phyloP scores from a whole-genome alignment of 331 rosid species.

The Quercus phellos region DNA sequence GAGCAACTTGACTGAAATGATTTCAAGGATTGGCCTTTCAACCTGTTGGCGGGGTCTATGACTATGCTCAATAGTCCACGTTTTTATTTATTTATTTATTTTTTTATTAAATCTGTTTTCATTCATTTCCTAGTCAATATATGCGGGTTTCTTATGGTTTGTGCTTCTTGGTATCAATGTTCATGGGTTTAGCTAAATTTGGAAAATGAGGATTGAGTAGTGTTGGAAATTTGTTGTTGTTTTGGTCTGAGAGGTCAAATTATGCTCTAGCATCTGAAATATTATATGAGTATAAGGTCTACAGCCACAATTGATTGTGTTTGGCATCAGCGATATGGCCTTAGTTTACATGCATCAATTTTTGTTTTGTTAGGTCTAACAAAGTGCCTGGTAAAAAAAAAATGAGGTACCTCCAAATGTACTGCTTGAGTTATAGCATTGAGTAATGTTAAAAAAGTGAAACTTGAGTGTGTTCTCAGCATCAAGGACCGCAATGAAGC shows the following conservation, averaged over 20 bases:
- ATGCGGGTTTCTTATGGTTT: neutral
- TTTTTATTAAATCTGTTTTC: neutral
- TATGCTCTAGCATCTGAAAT: neutral
- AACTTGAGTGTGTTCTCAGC: neutral
- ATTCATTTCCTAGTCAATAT: neutral
- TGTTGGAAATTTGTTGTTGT: neutral
- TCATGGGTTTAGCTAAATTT: neutral
- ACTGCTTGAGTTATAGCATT: too few relatives aligned
- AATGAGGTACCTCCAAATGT: too few relatives aligned
- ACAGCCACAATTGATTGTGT: too few relatives aligned
- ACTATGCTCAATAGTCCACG: neutral
- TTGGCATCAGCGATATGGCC: too few relatives aligned
- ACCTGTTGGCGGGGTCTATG: neutral
- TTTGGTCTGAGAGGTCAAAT: neutral
- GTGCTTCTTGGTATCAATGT: neutral
- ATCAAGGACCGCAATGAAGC: neutral
- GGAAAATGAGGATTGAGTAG: neutral
- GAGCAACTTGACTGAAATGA: neutral
- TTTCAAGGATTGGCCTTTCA: slow-evolving; percentile 27
- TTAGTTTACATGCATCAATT: too few relatives aligned
- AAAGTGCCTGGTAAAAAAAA: too few relatives aligned
- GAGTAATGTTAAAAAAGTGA: neutral
- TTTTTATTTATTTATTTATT: neutral
- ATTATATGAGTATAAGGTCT: too few relatives aligned
- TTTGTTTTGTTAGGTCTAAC: too few relatives aligned